Evolutionary conservation across 2,329 filamentous ascomycete species (phyloP).

Genomic region (Aspergillus udagawae): DNA sequence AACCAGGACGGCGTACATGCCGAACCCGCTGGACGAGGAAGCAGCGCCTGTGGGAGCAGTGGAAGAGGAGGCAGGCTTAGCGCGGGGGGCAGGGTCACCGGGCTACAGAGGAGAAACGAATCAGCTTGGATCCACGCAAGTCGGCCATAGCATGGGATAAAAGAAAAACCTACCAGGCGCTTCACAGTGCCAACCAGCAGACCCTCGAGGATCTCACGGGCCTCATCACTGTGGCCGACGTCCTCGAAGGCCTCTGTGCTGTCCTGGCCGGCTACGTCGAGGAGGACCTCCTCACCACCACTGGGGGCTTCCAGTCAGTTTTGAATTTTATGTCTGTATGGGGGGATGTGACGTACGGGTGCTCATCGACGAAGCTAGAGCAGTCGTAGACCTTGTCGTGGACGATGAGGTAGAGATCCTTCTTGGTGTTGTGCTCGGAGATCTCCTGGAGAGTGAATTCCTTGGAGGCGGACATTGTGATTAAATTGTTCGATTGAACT

Average conservation of each 20-base stretch:
- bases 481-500: conserved; percentile 3
- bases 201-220: conserved; percentile 82
- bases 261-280: conserved; percentile 94
- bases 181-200: conserved; percentile 74
- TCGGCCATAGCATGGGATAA: neutral
- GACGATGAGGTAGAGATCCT: conserved; percentile 83
- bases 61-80: conserved; percentile 46
- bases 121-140: conserved; percentile 2
- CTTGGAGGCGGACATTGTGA: conserved; percentile 53
- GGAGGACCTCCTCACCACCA: conserved; percentile 95
- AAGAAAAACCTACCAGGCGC: conserved; percentile 61
- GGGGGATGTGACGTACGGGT: conserved; percentile 62
- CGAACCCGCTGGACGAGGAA: conserved; percentile 56
- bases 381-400: conserved; percentile 96
- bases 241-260: conserved; percentile 98
- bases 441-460: conserved; percentile 75
- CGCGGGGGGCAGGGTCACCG: conserved; percentile 73
- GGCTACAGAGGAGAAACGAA: conserved; percentile 39
- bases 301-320: conserved; percentile 45
- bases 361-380: conserved; percentile 90
- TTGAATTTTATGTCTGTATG: neutral
- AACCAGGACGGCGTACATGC: conserved; percentile 75
- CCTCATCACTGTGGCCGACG: conserved; percentile 98
- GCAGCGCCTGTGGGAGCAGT: conserved; percentile 32
- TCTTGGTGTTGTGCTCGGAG: conserved; percentile 84